Evolutionary conservation across 805 yeast genomes (phyloP).

Genomic region (Candida pini): DNA sequence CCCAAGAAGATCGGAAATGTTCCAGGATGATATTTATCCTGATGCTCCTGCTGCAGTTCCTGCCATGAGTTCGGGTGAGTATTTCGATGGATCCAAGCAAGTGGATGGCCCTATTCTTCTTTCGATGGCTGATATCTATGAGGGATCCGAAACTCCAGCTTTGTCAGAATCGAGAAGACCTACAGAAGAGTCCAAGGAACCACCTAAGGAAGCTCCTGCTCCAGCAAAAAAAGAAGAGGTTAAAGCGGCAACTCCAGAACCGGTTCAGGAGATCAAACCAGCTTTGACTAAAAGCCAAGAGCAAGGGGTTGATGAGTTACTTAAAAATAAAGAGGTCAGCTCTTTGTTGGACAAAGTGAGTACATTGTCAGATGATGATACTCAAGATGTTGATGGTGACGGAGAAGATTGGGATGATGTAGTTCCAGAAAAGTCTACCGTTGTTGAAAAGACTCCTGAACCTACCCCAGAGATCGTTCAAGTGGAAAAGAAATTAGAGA

Average conservation of each 20-base stretch:
- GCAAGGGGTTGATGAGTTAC: constrained; percentile 41
- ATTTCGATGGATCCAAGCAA: constrained; percentile 63
- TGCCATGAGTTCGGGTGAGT: constrained; percentile 74
- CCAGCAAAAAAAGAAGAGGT: neutral
- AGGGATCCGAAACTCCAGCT: constrained; percentile 61
- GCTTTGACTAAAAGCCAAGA: constrained; percentile 26
- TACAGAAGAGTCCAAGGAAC: constrained; percentile 10
- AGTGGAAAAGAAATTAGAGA: constrained; percentile 5
- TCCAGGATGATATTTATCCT: constrained; percentile 90
- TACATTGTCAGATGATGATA: constrained; percentile 34
- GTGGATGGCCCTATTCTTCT: constrained; percentile 80
- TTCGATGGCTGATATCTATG: constrained; percentile 70
- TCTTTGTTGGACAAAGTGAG: constrained; percentile 41
- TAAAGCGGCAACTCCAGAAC: neutral
- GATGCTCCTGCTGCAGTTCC: constrained; percentile 80
- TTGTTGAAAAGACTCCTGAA: constrained; percentile 2
- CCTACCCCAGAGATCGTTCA: constrained; percentile 3
- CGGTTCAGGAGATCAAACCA: constrained; percentile 7
- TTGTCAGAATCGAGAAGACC: constrained; percentile 35
- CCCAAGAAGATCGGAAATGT: constrained; percentile 89
- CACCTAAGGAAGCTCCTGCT: constrained; percentile 14
- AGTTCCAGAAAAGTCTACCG: constrained; percentile 4
- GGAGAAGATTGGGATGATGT: constrained; percentile 28
- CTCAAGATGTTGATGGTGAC: constrained; percentile 26
- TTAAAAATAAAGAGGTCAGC: constrained; percentile 43